phyloP scores from a whole-genome alignment of 2,329 filamentous ascomycete species.

The Coniochaeta ligniaria region DNA sequence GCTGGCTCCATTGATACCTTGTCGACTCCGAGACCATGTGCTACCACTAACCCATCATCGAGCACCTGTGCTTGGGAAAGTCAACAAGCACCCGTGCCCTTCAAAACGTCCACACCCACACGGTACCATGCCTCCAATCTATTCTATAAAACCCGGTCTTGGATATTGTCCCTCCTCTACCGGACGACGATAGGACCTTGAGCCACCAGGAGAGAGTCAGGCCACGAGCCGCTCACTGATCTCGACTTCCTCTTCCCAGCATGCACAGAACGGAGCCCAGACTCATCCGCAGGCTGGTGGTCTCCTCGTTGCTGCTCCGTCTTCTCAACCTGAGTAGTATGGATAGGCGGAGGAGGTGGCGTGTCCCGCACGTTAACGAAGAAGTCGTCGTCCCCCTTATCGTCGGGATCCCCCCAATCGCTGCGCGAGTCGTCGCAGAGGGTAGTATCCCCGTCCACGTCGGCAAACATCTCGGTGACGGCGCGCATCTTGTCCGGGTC shows the following conservation, averaged over 20 bases:
- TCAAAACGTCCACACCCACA: too few species aligned
- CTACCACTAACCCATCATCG: too few species aligned
- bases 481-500: slow-evolving; percentile 11
- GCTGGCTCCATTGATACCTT: not conserved
- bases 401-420: not conserved
- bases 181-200: not conserved
- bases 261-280: not conserved
- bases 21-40: not conserved
- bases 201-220: not conserved
- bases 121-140: too few species aligned
- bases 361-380: not conserved
- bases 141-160: too few species aligned
- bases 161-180: not conserved
- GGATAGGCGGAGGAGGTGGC: not conserved
- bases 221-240: not conserved
- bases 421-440: not conserved
- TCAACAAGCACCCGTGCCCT: too few species aligned
- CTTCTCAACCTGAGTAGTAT: not conserved
- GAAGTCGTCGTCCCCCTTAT: not conserved
- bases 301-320: not conserved
- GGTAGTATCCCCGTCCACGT: not conserved
- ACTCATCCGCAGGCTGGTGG: not conserved
- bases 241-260: not conserved
- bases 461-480: slow-evolving; percentile 26
- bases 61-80: too few species aligned